Evolutionary conservation across 345 rosid species (phyloP).

Genomic region (Arabis alpina): DNA sequence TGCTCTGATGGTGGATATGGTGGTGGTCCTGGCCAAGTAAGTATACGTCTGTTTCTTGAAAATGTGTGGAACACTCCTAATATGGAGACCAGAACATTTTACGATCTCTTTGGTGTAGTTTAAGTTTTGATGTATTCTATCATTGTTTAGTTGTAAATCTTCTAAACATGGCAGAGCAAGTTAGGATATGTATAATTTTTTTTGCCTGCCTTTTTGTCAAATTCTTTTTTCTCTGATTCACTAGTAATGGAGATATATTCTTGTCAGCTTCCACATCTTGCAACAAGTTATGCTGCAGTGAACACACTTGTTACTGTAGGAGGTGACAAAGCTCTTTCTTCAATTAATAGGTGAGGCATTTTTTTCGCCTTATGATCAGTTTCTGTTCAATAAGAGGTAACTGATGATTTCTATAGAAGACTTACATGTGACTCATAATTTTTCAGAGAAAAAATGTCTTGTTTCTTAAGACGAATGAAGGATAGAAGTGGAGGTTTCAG

Average conservation of each 20-base stretch:
- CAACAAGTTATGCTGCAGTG: constrained; percentile 95
- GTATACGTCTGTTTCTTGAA: constrained; percentile 39
- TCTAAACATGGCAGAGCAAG: constrained; percentile 7
- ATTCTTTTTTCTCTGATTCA: neutral
- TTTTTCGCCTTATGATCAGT: neutral
- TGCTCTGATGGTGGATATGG: constrained; percentile 89
- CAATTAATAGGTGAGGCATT: constrained; percentile 74
- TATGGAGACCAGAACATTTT: constrained; percentile 1
- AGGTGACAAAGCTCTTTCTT: constrained; percentile 64
- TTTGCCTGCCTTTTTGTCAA: neutral
- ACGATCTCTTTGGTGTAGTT: constrained; percentile 14
- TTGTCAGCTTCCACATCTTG: constrained; percentile 92
- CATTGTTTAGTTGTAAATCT: constrained; percentile 17
- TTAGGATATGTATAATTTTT: neutral
- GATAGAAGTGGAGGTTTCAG: constrained; percentile 85
- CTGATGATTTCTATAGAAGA: constrained; percentile 30
- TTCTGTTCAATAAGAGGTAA: constrained; percentile 4
- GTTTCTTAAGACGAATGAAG: constrained; percentile 73
- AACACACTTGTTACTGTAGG: constrained; percentile 91
- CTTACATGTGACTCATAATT: constrained; percentile 36
- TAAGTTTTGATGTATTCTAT: constrained; percentile 16
- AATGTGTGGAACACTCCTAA: constrained; percentile 3
- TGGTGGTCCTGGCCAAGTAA: constrained; percentile 99
- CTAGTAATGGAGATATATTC: constrained; percentile 28
- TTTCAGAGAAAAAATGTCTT: constrained; percentile 65